These are phyloP conservation scores for Udeniomyces megalosporus DNA, from an alignment of 768 basidiomycete species.

Conservation along the genomic window DNA sequence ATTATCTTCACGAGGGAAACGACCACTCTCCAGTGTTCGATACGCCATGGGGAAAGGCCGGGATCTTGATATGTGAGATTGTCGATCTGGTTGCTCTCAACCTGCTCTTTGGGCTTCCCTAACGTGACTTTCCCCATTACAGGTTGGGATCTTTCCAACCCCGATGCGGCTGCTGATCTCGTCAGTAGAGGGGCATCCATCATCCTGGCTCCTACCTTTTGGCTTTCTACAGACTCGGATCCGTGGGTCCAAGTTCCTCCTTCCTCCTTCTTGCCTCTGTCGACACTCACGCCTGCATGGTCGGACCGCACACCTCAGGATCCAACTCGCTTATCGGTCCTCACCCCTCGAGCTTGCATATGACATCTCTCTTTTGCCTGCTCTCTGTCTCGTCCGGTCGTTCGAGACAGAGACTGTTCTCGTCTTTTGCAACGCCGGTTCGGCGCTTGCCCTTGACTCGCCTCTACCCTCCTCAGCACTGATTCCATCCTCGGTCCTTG, in stretches of 20 bases:
- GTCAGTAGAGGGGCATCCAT: not conserved
- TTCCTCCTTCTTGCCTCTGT: not conserved
- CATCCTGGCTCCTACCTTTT: conserved; percentile 2
- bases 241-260: not conserved
- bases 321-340: not conserved
- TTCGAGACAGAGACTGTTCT: not conserved
- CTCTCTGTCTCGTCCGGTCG: not conserved
- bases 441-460: not conserved
- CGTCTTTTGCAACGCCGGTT: not conserved
- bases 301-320: not conserved
- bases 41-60: conserved; percentile 10
- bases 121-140: not conserved
- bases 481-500: not conserved
- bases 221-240: conserved; percentile 4
- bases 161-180: not conserved
- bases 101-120: too few relatives aligned
- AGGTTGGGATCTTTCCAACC: conserved; percentile 9
- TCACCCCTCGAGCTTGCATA: not conserved
- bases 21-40: conserved; percentile 1
- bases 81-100: not conserved
- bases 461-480: not conserved
- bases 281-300: not conserved
- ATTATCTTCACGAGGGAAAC: not conserved
- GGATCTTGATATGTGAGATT: not conserved
- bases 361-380: not conserved